Evolutionary conservation across 1,284 basidiomycete species (phyloP).

Genomic region (Grifola frondosa): DNA sequence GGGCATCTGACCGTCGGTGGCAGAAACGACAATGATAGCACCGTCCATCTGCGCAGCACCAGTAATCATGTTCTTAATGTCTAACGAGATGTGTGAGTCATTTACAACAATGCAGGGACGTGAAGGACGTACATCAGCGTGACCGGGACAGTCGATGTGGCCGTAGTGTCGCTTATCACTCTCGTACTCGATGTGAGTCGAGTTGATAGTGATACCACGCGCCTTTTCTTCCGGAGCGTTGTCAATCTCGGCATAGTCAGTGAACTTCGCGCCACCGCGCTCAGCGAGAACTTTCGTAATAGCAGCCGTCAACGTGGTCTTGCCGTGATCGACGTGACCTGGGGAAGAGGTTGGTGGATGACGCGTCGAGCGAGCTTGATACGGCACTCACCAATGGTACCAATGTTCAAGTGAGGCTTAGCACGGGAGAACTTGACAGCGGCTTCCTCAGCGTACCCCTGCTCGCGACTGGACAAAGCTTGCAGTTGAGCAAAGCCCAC

Average conservation of each 20-base stretch:
- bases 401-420: conserved; percentile 98
- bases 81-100: conserved; percentile 37
- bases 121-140: conserved; percentile 72
- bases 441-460: conserved; percentile 75
- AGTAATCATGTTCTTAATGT: conserved; percentile 99
- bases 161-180: conserved; percentile 92
- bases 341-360: conserved; percentile 2
- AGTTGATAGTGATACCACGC: conserved; percentile 98
- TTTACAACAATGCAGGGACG: neutral
- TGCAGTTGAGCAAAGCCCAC: conserved; percentile 2
- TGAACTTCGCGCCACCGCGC: conserved; percentile 86
- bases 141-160: conserved; percentile 98
- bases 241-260: conserved; percentile 98
- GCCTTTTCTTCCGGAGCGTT: conserved; percentile 99
- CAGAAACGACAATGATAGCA: conserved; percentile 96
- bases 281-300: conserved; percentile 95
- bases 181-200: conserved; percentile 97
- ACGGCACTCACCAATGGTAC: conserved; percentile 74
- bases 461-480: conserved; percentile 33
- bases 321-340: conserved; percentile 94
- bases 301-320: conserved; percentile 97
- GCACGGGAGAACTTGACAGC: conserved; percentile 70
- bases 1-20: conserved; percentile 99
- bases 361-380: conserved; percentile 5
- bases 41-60: conserved; percentile 99